phyloP scores from a whole-genome alignment of 2,329 filamentous ascomycete species.

The Ascosphaera acerosa region DNA sequence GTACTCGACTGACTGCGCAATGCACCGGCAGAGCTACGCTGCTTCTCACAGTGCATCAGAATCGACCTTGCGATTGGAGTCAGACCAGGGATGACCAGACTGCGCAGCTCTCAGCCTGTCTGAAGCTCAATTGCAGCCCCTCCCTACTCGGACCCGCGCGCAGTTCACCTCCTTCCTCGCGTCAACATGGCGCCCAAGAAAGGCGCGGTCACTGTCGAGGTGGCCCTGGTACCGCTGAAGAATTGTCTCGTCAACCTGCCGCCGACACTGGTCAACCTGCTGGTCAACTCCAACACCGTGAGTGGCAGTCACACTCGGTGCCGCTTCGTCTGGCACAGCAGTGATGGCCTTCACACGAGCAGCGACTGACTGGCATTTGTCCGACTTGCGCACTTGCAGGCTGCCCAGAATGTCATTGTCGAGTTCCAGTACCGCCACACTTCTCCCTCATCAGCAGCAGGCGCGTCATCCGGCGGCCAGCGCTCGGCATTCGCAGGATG shows the following conservation, averaged over 20 bases:
- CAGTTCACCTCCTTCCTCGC: too few species aligned
- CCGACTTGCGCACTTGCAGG: constrained; percentile 30
- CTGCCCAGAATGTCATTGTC: constrained; percentile 87
- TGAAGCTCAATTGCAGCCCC: constrained; percentile 4
- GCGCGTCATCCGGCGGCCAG: constrained; percentile 25
- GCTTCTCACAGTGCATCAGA: too few species aligned
- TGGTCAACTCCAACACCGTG: constrained; percentile 78
- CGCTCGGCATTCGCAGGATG: constrained; percentile 73
- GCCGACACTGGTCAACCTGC: constrained; percentile 51
- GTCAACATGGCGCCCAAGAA: constrained; percentile 22
- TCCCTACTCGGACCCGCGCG: too few species aligned
- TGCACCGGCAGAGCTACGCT: too few species aligned
- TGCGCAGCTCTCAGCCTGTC: neutral
- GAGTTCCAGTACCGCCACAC: constrained; percentile 56
- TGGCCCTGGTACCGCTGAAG: constrained; percentile 67
- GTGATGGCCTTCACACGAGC: too few species aligned
- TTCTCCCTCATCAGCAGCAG: constrained; percentile 21
- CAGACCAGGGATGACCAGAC: too few species aligned
- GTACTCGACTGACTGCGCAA: too few species aligned
- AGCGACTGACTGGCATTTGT: too few species aligned
- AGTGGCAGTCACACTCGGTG: too few species aligned
- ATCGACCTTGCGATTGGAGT: too few species aligned
- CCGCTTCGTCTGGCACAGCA: too few species aligned
- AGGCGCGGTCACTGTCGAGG: constrained; percentile 45
- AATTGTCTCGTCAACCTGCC: constrained; percentile 91